Evolutionary conservation across 2,329 filamentous ascomycete genomes (phyloP).

Genomic region (Alternaria ethzedia): DNA sequence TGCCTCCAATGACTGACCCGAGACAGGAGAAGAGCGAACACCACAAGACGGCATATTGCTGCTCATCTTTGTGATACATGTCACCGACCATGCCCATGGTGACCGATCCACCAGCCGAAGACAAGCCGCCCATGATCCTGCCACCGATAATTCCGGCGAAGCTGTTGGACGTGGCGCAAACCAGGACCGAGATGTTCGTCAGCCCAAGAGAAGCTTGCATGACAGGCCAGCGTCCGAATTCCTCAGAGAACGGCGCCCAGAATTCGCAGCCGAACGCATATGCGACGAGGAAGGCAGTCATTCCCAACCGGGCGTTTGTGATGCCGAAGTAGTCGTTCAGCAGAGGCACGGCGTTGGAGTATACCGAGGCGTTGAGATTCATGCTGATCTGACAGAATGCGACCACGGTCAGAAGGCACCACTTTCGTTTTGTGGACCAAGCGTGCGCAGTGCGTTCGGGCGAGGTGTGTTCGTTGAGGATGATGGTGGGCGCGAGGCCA

Average conservation of each 20-base stretch:
- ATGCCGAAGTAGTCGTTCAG: conserved; percentile 54
- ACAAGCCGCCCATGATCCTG: conserved; percentile 43
- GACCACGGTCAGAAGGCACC: conserved; percentile 59
- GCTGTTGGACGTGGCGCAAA: conserved; percentile 63
- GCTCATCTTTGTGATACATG: conserved; percentile 63
- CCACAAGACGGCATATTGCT: conserved; percentile 70
- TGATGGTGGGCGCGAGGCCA: neutral
- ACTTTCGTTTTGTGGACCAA: conserved; percentile 58
- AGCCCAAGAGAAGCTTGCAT: conserved; percentile 78
- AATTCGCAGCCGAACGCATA: conserved; percentile 87
- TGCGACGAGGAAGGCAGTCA: conserved; percentile 76
- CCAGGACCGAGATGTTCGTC: conserved; percentile 51
- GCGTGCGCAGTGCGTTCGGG: conserved; percentile 49
- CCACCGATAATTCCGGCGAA: conserved; percentile 73
- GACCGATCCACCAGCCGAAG: conserved; percentile 67
- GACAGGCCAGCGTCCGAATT: conserved; percentile 76
- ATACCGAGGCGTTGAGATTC: conserved; percentile 62
- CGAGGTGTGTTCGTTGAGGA: neutral
- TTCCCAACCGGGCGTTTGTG: conserved; percentile 61
- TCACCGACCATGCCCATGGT: conserved; percentile 69
- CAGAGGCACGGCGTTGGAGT: conserved; percentile 58
- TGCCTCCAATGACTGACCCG: conserved; percentile 71
- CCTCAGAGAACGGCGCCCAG: conserved; percentile 82
- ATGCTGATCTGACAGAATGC: conserved; percentile 61
- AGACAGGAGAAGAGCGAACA: conserved; percentile 69